Evolutionary conservation across 1,284 basidiomycete species (phyloP).

Genomic region (Amylostereum chailletii): DNA sequence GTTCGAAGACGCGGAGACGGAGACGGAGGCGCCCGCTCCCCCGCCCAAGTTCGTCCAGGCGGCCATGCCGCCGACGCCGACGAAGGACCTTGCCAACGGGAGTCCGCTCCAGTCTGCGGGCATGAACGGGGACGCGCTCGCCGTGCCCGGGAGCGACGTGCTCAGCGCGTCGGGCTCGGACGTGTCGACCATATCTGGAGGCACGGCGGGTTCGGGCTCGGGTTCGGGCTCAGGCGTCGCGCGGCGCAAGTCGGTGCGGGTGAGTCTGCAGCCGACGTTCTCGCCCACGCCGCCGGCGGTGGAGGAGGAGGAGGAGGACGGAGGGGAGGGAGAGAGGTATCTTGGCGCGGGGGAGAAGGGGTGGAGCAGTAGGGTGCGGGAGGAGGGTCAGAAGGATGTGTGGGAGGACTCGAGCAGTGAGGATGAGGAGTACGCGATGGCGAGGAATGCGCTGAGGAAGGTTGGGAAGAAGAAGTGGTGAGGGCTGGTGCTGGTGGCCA

Average conservation of each 20-base stretch:
- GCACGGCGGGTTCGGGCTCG: conserved; percentile 8
- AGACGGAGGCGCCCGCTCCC: background rate
- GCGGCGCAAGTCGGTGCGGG: conserved; percentile 65
- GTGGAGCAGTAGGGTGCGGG: conserved; percentile 17
- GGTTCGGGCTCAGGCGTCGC: conserved; percentile 18
- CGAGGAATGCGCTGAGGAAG: conserved; percentile 41
- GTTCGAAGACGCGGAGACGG: conserved; percentile 24
- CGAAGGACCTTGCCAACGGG: background rate
- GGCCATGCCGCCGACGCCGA: background rate
- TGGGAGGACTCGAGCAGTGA: conserved; percentile 72
- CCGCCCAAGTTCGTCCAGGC: background rate
- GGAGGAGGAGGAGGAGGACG: conserved; percentile 35
- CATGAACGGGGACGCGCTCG: background rate
- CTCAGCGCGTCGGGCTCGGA: background rate
- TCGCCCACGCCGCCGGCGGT: conserved; percentile 59
- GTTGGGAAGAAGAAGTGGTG: conserved; percentile 30
- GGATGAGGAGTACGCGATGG: conserved; percentile 54
- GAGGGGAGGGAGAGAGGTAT: conserved; percentile 23
- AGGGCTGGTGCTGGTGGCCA: conserved; percentile 3
- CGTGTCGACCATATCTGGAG: too few species aligned
- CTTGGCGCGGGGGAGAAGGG: background rate
- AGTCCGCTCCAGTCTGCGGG: background rate
- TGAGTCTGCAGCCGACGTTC: conserved; percentile 65
- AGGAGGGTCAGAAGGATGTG: conserved; percentile 27
- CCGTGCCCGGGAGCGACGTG: background rate